Evolutionary conservation across 1,284 basidiomycete species (phyloP).

Genomic region (Apiotrichum sp.): DNA sequence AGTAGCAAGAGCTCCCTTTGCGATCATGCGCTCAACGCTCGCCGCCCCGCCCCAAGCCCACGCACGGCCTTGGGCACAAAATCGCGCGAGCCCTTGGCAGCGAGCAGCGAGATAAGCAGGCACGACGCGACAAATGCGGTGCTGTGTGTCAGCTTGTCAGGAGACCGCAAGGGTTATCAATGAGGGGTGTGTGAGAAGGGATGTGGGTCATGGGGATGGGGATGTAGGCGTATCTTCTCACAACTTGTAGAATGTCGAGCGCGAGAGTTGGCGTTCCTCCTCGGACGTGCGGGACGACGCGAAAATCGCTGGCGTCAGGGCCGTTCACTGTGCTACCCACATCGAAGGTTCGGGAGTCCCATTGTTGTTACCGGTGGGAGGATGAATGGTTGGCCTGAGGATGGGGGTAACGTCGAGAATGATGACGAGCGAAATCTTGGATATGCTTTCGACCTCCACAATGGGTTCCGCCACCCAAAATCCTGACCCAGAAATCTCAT

Average conservation of each 20-base stretch:
- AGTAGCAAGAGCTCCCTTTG: not conserved
- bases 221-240: slow-evolving; percentile 13
- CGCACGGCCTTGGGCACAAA: slow-evolving; percentile 29
- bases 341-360: slow-evolving; percentile 44
- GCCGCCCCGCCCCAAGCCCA: slow-evolving; percentile 9
- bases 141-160: not conserved
- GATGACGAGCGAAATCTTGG: not conserved
- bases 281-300: slow-evolving; percentile 47
- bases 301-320: slow-evolving; percentile 38
- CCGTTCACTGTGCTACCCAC: slow-evolving; percentile 19
- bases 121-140: slow-evolving; percentile 20
- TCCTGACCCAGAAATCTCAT: no score
- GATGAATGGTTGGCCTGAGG: not conserved
- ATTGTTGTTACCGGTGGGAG: slow-evolving; percentile 14
- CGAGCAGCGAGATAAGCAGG: slow-evolving; percentile 44
- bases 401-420: no score
- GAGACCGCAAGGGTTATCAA: not conserved
- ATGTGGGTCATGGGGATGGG: no score
- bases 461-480: no score
- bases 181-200: no score
- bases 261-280: slow-evolving; percentile 44
- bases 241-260: slow-evolving; percentile 48
- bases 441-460: no score
- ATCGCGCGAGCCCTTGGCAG: slow-evolving; percentile 36
- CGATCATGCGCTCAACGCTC: not conserved